Conservation (phyloP, 139 green algal species). For the Chlorella sorokiniana region DNA sequence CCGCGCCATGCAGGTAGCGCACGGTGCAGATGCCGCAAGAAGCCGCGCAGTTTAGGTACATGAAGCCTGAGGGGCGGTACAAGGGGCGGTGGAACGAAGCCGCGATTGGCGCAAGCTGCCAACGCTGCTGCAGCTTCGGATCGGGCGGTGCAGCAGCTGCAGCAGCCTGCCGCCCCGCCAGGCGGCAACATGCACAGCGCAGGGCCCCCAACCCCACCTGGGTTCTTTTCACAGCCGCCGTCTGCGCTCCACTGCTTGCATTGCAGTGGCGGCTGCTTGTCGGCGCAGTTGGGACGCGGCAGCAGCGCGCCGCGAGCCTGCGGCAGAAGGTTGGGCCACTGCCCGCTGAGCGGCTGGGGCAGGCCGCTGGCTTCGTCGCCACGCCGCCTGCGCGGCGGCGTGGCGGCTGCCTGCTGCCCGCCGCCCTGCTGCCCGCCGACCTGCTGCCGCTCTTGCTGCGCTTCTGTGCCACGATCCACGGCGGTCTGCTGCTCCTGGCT, state of each 20-base stretch:
- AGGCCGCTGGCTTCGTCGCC: neutral
- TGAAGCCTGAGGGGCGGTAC: slow-evolving; percentile 39
- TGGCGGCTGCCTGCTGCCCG: neutral
- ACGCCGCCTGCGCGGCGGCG: neutral
- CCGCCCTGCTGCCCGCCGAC: neutral
- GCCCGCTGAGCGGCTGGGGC: neutral
- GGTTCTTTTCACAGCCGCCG: slow-evolving; percentile 1
- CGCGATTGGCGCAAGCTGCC: too few relatives aligned
- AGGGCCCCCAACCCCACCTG: neutral
- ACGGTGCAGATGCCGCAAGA: slow-evolving; percentile 45
- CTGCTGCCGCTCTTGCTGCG: neutral
- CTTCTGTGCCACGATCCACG: neutral
- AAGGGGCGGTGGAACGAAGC: neutral
- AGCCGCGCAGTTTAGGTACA: slow-evolving; percentile 46
- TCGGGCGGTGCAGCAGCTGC: neutral
- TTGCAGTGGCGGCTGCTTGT: neutral
- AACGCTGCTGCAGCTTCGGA: too few relatives aligned
- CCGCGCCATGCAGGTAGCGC: slow-evolving; percentile 18
- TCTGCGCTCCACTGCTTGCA: neutral
- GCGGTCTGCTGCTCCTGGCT: neutral
- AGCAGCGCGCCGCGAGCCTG: neutral
- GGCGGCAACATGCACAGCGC: neutral
- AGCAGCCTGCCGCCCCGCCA: neutral
- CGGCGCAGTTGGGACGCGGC: neutral
- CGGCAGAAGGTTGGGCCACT: neutral